Base-by-base conservation (phyloP, 2,329 filamentous ascomycete genomes). In the Calonectria crousiana region DNA sequence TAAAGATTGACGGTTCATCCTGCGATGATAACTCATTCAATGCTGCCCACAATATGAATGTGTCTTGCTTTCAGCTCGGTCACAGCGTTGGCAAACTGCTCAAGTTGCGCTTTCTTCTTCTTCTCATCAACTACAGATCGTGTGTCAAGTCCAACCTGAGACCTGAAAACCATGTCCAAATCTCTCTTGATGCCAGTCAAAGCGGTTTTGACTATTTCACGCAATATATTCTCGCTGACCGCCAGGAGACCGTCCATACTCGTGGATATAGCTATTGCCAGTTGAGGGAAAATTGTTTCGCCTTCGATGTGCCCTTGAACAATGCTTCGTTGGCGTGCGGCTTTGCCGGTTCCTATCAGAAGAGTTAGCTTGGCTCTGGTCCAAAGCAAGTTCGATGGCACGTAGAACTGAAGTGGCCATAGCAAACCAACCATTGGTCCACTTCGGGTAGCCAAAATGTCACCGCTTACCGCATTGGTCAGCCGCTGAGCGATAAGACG, bases 271-370 rank as follows among this genome's bases (percentile, higher is more conserved):
- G 52, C 30, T 18, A 73, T 69, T 1, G 32, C 26, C 10, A 73
- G 52, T 13, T 73, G 41, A 2, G 64, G 64, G 28, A 73, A 73
- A 6, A 73, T 18, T 4, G 30, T 41, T 18, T 34, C 71, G 13
- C 38, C 53, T 18, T 69, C 65, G 10, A 73, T 73, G 34, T 73
- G 71, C 16, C 71, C 71, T 64, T 69, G 65, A 13, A 73, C 34
- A 18, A 73, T 69, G 18, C 2, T 10, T 11, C 13, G 30, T 26
- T 73, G 64, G 5, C 64, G 23, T 36, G 30, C 44, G 20, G n/a
- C 16, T n/a, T 26, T 73, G 20, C 71, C 71, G 9, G 32, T 1
- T 13, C 65, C 71, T 73, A 47, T 51, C 11, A 18, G 23, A 47
- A 47, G 3, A 5, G 4, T 23, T 10, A 47, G 44, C 8, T 23